Base-by-base conservation (phyloP, 2,329 filamentous ascomycete species). In the Xylaria sp. region DNA sequence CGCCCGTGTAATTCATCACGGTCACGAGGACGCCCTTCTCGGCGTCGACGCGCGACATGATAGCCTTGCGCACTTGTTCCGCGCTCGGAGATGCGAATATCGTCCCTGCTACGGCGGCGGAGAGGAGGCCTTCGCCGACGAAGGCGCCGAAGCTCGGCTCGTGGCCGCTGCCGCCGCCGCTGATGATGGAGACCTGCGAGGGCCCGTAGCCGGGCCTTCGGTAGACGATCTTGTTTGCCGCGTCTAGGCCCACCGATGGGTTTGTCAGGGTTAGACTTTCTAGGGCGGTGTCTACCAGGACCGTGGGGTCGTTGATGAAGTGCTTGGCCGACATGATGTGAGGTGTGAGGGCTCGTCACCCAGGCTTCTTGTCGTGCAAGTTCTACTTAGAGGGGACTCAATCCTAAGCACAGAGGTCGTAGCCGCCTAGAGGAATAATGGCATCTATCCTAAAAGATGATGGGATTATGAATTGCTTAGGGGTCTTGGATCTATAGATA, bases 1-100 rank as follows among this genome's bases (percentile, higher is more conserved):
- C 92, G 46, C 92, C 92, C 1, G 94, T 97, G 81, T 97, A 97
- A 80, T 98, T 98, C 93, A 97, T 97, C 37, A 97, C 92, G 6
- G 94, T 91, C n/a, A 97, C 92, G 50, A 98, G 80, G 1, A 97
- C 92, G 28, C 94, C 95, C 70, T 89, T 87, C 54, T 87, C 85
- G 3, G 87, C 86, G 70, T 92, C 89, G 2, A 97, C 92, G 23
- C 92, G 86, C 51, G 89, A 87, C 77, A 91, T 88, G 63, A 97
- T 91, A 68, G 90, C 93, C 73, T 88, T 85, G 65, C 93, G 89
- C 64, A 98, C 90, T 82, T 98, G 94, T 81, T 96, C 91, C 0
- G 93, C 91, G 6, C 88, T 90, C 0, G 93, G 93, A 20, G 90
- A 92, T 7, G 93, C 93, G 78, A 97, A 97, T 76, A 97, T 94